Conservation (phyloP, 2,329 filamentous ascomycete genomes). For the Atkinsonella hypoxylon region DNA sequence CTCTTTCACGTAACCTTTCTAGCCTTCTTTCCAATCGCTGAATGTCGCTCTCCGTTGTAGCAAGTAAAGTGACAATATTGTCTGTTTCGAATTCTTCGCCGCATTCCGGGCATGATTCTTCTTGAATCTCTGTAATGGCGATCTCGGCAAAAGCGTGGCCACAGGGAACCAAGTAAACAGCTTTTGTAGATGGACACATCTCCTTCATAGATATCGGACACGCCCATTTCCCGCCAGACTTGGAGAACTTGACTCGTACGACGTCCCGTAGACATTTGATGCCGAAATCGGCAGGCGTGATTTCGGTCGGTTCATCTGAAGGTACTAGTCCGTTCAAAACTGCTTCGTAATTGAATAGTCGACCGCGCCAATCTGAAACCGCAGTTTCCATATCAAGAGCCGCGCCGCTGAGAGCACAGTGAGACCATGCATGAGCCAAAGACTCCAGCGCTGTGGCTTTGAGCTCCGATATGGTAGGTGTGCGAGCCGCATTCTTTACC, state of each 20-base stretch:
- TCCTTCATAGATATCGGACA: slow-evolving; percentile 84
- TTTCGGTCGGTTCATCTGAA: slow-evolving; percentile 43
- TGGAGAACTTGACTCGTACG: slow-evolving; percentile 65
- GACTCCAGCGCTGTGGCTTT: slow-evolving; percentile 83
- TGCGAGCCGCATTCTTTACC: slow-evolving; percentile 81
- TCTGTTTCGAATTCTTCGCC: slow-evolving; percentile 58
- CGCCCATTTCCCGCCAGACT: slow-evolving; percentile 48
- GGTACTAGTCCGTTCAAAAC: slow-evolving; percentile 54
- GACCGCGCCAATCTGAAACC: slow-evolving; percentile 74
- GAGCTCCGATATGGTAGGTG: slow-evolving; percentile 70
- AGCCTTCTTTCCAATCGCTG: slow-evolving; percentile 53
- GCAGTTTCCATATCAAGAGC: slow-evolving; percentile 57
- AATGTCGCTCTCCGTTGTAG: slow-evolving; percentile 58
- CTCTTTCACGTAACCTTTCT: slow-evolving; percentile 55
- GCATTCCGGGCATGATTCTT: slow-evolving; percentile 57
- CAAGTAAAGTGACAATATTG: slow-evolving; percentile 74
- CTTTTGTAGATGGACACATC: slow-evolving; percentile 64
- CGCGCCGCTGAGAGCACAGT: slow-evolving; percentile 74
- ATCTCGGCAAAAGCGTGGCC: slow-evolving; percentile 88
- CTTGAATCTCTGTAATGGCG: slow-evolving; percentile 68
- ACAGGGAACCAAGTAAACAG: slow-evolving; percentile 86
- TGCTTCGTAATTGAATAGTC: slow-evolving; percentile 90
- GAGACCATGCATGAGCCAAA: slow-evolving; percentile 75
- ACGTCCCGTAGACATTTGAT: slow-evolving; percentile 79
- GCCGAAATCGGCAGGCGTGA: slow-evolving; percentile 34